These are phyloP conservation scores for Vitellaria paradoxa DNA, from an alignment of 179 eudicot species.

Conservation along the genomic window DNA sequence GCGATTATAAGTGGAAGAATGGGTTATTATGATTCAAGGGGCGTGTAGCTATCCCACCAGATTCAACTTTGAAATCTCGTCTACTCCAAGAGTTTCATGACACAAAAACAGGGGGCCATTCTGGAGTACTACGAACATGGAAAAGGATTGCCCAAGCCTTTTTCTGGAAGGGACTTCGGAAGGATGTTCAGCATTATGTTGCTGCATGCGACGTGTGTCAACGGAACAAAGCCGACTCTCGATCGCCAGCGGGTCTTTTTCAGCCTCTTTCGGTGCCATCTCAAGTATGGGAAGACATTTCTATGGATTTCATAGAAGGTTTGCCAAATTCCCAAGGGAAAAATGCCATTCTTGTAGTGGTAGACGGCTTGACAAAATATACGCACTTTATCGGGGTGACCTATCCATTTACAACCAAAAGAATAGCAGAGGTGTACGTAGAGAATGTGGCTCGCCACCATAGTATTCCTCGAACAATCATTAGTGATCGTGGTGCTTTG, in stretches of 20 bases:
- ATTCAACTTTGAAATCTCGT: background rate
- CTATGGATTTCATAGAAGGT: slow-evolving; percentile 3
- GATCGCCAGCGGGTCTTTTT: background rate
- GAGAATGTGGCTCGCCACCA: background rate
- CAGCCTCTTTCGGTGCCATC: background rate
- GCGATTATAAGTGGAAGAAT: background rate
- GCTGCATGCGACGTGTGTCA: background rate
- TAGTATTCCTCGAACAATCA: background rate
- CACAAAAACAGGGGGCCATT: background rate
- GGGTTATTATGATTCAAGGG: background rate
- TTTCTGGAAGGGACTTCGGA: background rate
- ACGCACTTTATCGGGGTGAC: background rate
- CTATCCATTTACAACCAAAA: background rate
- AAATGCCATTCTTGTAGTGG: background rate
- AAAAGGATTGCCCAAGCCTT: background rate
- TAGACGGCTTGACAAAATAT: slow-evolving; percentile 5
- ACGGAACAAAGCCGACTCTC: background rate
- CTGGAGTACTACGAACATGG: background rate
- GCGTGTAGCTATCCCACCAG: background rate
- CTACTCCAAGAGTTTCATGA: too few relatives aligned
- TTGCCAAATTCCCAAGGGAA: background rate
- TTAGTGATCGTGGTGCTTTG: background rate
- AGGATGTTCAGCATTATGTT: background rate
- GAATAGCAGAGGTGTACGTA: background rate
- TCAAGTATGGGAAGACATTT: slow-evolving; percentile 2